phyloP scores from a whole-genome alignment of 106 monocot species.

The Xerophyta viscosa region DNA sequence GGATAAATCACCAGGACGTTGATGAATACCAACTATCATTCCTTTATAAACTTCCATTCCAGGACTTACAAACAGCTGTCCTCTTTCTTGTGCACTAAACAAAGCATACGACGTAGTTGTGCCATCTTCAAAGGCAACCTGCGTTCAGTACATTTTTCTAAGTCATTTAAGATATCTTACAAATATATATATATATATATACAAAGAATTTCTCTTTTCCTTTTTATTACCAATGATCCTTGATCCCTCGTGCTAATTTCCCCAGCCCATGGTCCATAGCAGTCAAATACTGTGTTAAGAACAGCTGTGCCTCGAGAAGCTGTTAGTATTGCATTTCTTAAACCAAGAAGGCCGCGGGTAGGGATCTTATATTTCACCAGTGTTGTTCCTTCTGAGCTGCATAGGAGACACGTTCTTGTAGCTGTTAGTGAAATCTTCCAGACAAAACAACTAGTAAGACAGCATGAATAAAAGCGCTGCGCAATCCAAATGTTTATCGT shows the following conservation, averaged over 20 bases:
- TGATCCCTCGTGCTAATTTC: constrained; percentile 89
- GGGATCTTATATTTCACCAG: constrained; percentile 94
- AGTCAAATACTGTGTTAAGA: constrained; percentile 90
- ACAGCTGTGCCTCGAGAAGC: constrained; percentile 90
- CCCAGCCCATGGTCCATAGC: constrained; percentile 93
- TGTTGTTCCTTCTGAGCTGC: constrained; percentile 81
- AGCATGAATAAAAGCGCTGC: too few species aligned
- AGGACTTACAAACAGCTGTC: constrained; percentile 74
- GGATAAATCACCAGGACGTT: constrained; percentile 89
- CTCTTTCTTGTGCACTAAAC: constrained; percentile 89
- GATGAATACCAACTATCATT: constrained; percentile 92
- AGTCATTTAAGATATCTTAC: too few species aligned
- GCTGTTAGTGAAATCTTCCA: too few species aligned
- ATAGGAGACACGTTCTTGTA: too few species aligned
- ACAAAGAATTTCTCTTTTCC: too few species aligned
- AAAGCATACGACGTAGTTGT: constrained; percentile 90
- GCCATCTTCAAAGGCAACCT: constrained; percentile 97
- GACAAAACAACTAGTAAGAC: too few species aligned
- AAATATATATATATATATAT: too few species aligned
- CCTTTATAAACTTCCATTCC: constrained; percentile 90
- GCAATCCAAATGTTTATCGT: too few species aligned
- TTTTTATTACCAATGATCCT: constrained; percentile 68
- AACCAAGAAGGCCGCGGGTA: constrained; percentile 88
- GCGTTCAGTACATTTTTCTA: background rate
- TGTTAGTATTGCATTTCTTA: constrained; percentile 90